Evolutionary conservation across 2,329 filamentous ascomycete species (phyloP).

Genomic region (Plenodomus biglobosus): DNA sequence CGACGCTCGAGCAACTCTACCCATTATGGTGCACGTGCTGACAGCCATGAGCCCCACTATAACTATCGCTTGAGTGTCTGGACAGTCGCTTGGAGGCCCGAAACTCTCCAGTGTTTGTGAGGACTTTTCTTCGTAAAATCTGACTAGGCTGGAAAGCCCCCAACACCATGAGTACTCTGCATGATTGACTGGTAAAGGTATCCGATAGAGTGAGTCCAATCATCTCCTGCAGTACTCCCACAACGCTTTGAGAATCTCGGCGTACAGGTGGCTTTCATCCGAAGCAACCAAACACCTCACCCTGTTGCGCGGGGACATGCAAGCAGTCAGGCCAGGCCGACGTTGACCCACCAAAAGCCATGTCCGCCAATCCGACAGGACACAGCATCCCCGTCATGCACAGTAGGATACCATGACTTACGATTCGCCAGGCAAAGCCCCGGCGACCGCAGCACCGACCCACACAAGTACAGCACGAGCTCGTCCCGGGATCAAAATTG

Average conservation of each 20-base stretch:
- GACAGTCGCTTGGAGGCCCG: background rate
- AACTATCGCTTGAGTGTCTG: background rate
- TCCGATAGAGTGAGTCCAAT: background rate
- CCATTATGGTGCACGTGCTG: background rate
- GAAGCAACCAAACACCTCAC: slow-evolving; percentile 20
- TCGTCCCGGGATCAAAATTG: slow-evolving; percentile 46
- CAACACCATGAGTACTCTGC: background rate
- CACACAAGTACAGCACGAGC: slow-evolving; percentile 41
- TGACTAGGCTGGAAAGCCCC: background rate
- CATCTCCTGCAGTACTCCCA: slow-evolving; percentile 1
- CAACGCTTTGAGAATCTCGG: slow-evolving; percentile 10
- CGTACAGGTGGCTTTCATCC: slow-evolving; percentile 18
- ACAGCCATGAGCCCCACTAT: background rate
- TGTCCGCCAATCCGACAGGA: slow-evolving; percentile 28
- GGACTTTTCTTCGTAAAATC: background rate
- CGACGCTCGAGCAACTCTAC: slow-evolving; percentile 28
- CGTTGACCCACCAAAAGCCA: slow-evolving; percentile 24
- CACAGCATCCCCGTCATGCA: slow-evolving; percentile 19
- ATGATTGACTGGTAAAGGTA: background rate
- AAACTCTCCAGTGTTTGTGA: background rate
- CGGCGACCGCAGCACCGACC: slow-evolving; percentile 36
- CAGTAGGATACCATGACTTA: slow-evolving; percentile 7
- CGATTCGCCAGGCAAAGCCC: slow-evolving; percentile 24
- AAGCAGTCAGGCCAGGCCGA: slow-evolving; percentile 24
- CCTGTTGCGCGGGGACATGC: slow-evolving; percentile 29